These are phyloP conservation scores for Apiospora aurea DNA, from an alignment of 2,329 filamentous ascomycete genomes.

Conservation along the genomic window DNA sequence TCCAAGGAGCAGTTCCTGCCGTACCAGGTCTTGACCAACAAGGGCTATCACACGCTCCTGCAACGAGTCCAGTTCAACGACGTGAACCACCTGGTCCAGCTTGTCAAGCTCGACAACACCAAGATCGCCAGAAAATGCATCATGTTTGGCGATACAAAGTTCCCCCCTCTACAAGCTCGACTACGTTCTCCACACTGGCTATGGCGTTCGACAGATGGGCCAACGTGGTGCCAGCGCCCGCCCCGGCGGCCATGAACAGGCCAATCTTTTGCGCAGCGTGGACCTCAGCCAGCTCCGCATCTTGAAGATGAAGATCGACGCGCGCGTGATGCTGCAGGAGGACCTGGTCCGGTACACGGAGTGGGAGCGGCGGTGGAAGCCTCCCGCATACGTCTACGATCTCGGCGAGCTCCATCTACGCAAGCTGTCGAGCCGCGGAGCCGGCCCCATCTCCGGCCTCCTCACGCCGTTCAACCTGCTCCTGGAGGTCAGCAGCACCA, in stretches of 20 bases:
- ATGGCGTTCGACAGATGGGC: not conserved
- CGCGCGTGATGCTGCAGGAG: not conserved
- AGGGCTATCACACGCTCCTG: not conserved
- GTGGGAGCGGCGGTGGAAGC: not conserved
- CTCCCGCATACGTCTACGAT: conserved; percentile 1
- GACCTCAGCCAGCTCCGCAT: not conserved
- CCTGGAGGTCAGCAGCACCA: not conserved
- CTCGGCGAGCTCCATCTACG: not conserved
- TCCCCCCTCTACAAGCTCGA: not conserved
- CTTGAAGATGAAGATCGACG: not conserved
- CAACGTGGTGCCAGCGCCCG: rapidly evolving
- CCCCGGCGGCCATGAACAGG: not conserved
- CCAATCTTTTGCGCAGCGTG: not conserved
- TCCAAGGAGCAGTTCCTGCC: not conserved
- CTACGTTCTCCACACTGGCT: not conserved
- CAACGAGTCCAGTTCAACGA: not conserved
- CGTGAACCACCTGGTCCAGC: conserved; percentile 1
- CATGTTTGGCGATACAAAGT: not conserved
- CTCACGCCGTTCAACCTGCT: conserved; percentile 2
- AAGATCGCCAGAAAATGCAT: not conserved
- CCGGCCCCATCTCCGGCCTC: not conserved
- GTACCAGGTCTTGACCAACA: conserved; percentile 8
- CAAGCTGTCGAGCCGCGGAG: not conserved
- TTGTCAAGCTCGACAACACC: not conserved
- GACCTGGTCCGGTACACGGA: not conserved